Evolutionary conservation across 2,329 filamentous ascomycete genomes (phyloP).

Genomic region (Dothideomycetes sp.): DNA sequence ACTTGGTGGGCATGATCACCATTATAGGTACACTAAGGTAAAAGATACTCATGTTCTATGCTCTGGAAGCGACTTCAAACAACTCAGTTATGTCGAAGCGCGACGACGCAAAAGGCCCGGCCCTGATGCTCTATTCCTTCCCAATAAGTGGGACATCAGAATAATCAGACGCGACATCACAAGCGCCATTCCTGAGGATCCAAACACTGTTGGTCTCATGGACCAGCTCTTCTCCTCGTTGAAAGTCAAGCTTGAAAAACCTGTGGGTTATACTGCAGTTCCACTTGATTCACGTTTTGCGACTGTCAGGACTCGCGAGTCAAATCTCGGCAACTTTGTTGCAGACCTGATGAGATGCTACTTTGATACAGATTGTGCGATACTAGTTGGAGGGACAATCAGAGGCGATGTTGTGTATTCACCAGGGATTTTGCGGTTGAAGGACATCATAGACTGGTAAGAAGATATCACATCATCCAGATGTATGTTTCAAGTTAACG

Average conservation of each 20-base stretch:
- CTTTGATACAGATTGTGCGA: constrained; percentile 66
- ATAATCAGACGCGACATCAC: constrained; percentile 67
- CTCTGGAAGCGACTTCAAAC: constrained; percentile 84
- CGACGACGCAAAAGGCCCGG: constrained; percentile 37
- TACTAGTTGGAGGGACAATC: constrained; percentile 80
- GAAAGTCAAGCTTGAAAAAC: constrained; percentile 66
- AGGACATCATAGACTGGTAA: constrained; percentile 68
- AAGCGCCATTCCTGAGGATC: constrained; percentile 54
- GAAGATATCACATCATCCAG: constrained; percentile 1
- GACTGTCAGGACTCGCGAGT: constrained; percentile 66
- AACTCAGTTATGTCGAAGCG: constrained; percentile 78
- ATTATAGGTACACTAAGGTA: constrained; percentile 66
- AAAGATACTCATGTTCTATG: constrained; percentile 77
- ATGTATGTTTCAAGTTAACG: no score
- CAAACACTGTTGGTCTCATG: constrained; percentile 50
- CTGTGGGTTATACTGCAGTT: constrained; percentile 70
- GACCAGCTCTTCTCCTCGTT: constrained; percentile 60
- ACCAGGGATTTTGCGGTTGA: constrained; percentile 63
- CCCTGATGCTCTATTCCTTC: neutral
- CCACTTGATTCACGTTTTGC: constrained; percentile 80
- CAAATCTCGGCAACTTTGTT: constrained; percentile 82
- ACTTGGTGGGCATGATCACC: constrained; percentile 83
- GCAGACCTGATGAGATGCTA: constrained; percentile 84
- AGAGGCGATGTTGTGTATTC: constrained; percentile 83
- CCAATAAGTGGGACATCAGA: constrained; percentile 62